Conservation (phyloP, 129 eudicot genomes). For the Helianthus annuus region DNA sequence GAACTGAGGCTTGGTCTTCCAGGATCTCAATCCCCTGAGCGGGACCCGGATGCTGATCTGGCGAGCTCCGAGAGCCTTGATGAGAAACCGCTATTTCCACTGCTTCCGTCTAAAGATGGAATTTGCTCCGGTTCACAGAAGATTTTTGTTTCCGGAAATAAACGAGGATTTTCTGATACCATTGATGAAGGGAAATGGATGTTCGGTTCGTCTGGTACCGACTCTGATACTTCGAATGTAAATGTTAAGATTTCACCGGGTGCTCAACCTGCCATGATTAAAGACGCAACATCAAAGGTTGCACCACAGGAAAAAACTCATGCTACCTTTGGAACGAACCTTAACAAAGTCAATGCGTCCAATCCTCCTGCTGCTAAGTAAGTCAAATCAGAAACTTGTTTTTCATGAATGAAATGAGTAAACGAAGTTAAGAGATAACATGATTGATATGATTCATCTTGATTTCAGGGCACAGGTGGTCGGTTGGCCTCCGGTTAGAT, state of each 20-base stretch:
- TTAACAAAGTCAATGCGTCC: slow-evolving; percentile 40
- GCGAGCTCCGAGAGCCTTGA: slow-evolving; percentile 50
- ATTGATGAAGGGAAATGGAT: slow-evolving; percentile 60
- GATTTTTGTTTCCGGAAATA: slow-evolving; percentile 66
- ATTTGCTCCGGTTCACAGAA: slow-evolving; percentile 51
- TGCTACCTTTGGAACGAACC: slow-evolving; percentile 31
- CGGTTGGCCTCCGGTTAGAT: slow-evolving; percentile 97
- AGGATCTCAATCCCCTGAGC: slow-evolving; percentile 75
- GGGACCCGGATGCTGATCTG: slow-evolving; percentile 40
- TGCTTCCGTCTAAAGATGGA: slow-evolving; percentile 72
- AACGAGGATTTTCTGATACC: slow-evolving; percentile 80
- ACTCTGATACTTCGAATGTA: slow-evolving; percentile 50
- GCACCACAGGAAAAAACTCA: slow-evolving; percentile 33
- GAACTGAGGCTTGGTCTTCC: slow-evolving; percentile 85
- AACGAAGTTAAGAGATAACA: background rate
- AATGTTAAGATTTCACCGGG: slow-evolving; percentile 46
- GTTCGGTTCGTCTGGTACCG: slow-evolving; percentile 49
- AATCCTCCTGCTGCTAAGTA: slow-evolving; percentile 91
- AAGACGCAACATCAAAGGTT: slow-evolving; percentile 47
- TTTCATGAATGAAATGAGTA: background rate
- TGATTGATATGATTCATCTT: slow-evolving; percentile 1
- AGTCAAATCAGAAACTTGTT: slow-evolving; percentile 21
- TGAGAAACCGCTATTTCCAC: slow-evolving; percentile 69
- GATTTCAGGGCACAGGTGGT: slow-evolving; percentile 90
- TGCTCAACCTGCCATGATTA: slow-evolving; percentile 43